phyloP scores from a whole-genome alignment of 345 rosid genomes.

The Streptanthus diversifolius region DNA sequence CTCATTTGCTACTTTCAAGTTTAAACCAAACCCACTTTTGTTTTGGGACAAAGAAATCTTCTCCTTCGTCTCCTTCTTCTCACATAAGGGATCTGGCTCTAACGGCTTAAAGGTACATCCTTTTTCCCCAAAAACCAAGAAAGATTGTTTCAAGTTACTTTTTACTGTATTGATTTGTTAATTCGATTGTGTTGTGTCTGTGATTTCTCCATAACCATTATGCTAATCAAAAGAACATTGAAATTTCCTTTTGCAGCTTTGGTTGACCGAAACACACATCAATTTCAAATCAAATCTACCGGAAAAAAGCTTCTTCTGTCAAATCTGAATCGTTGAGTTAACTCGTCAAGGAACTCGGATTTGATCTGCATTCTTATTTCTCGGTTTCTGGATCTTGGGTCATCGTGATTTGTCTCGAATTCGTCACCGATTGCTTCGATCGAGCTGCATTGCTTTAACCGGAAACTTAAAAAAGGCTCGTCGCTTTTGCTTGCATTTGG shows the following conservation, averaged over 20 bases:
- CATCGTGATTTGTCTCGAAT: neutral
- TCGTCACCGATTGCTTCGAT: neutral
- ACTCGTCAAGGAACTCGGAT: neutral
- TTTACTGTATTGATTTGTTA: neutral
- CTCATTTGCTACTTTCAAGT: neutral
- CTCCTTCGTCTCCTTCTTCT: neutral
- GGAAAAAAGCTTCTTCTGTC: neutral
- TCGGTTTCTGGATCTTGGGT: neutral
- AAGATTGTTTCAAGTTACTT: conserved; percentile 1
- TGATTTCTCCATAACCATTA: neutral
- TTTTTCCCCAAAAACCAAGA: neutral
- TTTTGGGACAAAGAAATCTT: neutral
- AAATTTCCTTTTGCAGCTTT: conserved; percentile 5
- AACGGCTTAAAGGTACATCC: neutral
- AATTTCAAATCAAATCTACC: neutral
- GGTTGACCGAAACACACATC: neutral
- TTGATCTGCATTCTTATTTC: neutral
- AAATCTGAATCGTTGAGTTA: conserved; percentile 4
- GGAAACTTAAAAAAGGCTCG: neutral
- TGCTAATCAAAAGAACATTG: neutral
- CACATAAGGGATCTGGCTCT: neutral
- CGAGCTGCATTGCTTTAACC: conserved; percentile 19
- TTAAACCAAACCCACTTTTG: neutral
- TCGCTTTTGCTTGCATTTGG: neutral
- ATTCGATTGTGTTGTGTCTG: neutral